Evolutionary conservation across 2,329 filamentous ascomycete genomes (phyloP).

Genomic region (Tolypocladium ovalisporum): DNA sequence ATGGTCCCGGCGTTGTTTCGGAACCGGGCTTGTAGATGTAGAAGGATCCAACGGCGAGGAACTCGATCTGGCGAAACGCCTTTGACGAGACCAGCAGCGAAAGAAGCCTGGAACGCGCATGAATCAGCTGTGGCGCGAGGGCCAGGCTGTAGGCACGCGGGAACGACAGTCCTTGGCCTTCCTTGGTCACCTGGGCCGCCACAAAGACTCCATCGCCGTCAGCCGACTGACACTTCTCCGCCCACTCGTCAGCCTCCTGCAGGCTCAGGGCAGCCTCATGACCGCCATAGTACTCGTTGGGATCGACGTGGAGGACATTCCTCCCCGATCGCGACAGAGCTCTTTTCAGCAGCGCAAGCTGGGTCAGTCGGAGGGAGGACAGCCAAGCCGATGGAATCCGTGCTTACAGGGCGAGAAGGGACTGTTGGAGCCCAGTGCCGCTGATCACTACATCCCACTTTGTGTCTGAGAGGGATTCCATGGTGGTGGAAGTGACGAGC

Average conservation of each 20-base stretch:
- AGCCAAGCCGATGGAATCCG: constrained; percentile 19
- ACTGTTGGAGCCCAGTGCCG: constrained; percentile 69
- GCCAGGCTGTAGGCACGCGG: constrained; percentile 74
- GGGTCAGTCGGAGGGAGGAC: constrained; percentile 21
- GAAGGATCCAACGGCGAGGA: constrained; percentile 86
- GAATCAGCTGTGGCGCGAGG: constrained; percentile 77
- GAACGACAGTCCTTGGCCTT: constrained; percentile 37
- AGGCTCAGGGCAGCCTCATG: constrained; percentile 77
- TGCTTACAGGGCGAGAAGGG: constrained; percentile 66
- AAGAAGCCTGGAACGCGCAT: constrained; percentile 69
- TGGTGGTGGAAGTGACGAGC: constrained; percentile 23
- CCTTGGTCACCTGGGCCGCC: constrained; percentile 22
- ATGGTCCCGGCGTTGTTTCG: constrained; percentile 15
- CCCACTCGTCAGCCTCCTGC: constrained; percentile 72
- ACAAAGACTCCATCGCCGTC: constrained; percentile 14
- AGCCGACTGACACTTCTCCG: constrained; percentile 23
- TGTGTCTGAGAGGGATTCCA: constrained; percentile 67
- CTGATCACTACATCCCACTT: constrained; percentile 71
- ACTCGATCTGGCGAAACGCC: constrained; percentile 83
- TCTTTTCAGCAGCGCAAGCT: constrained; percentile 39
- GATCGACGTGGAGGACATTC: constrained; percentile 82
- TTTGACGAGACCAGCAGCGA: constrained; percentile 78
- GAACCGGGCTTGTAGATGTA: constrained; percentile 53
- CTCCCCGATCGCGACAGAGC: constrained; percentile 86
- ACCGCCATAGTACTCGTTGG: constrained; percentile 80